Conservation (phyloP, 345 rosid genomes). For the Salix viminalis region DNA sequence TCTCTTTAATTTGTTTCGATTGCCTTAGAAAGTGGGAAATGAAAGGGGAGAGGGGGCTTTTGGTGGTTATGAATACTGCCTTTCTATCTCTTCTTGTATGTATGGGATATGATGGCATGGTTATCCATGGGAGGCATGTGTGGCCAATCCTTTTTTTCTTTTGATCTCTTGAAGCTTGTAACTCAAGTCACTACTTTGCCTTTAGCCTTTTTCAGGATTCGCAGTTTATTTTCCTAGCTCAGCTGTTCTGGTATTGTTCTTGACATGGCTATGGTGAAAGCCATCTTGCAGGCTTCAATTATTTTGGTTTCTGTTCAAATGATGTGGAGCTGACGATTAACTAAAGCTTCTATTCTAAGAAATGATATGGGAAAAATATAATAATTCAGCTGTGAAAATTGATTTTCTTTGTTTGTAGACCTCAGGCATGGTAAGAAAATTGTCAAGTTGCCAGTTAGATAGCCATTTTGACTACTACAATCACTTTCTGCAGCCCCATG, state of each 20-base stretch:
- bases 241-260: neutral
- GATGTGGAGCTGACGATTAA: neutral
- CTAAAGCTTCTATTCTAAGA: neutral
- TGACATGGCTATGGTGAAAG: neutral
- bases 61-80: slow-evolving; percentile 42
- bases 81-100: slow-evolving; percentile 57
- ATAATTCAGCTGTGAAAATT: neutral
- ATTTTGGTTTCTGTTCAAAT: neutral
- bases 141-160: slow-evolving; percentile 13
- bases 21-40: neutral
- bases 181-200: slow-evolving; percentile 29
- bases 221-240: neutral
- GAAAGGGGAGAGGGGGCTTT: slow-evolving; percentile 42
- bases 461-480: neutral
- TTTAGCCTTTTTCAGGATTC: slow-evolving; percentile 35
- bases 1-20: neutral
- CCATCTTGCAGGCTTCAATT: neutral
- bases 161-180: slow-evolving; percentile 24
- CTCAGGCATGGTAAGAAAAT: neutral
- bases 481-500: neutral
- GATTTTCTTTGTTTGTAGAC: neutral
- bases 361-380: neutral
- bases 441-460: neutral
- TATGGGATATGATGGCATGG: neutral
- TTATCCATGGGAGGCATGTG: slow-evolving; percentile 19